A percentile compares a stretch with the other conserved stretches of the same genome.
Conservation (phyloP, 2,329 filamentous ascomycete genomes). For the Alternaria sp. region DNA sequence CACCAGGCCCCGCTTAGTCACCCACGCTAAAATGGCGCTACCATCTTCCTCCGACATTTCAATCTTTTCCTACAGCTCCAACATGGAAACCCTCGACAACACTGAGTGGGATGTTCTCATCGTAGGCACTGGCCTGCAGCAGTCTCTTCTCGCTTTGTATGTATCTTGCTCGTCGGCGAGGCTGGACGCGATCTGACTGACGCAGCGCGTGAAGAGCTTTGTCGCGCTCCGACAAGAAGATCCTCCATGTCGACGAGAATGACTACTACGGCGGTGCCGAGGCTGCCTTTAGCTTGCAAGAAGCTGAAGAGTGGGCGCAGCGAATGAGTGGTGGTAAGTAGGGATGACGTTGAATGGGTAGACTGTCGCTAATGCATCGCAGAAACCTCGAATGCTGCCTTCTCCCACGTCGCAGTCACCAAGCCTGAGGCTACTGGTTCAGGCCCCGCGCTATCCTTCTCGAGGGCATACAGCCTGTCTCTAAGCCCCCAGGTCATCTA, state of each 20-base stretch:
- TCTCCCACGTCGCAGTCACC: conserved; percentile 43
- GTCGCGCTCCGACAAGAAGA: conserved; percentile 88
- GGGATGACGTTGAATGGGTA: neutral
- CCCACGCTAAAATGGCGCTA: conserved; percentile 23
- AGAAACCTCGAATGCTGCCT: conserved; percentile 29
- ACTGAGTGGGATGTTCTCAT: conserved; percentile 61
- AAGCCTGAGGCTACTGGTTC: conserved; percentile 30
- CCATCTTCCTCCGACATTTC: conserved; percentile 26
- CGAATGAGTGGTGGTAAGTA: conserved; percentile 46
- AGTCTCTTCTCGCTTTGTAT: conserved; percentile 62
- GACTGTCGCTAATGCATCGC: conserved; percentile 10
- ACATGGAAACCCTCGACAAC: conserved; percentile 58
- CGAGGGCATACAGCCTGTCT: conserved; percentile 81
- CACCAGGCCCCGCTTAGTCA: conserved; percentile 40
- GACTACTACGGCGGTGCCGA: conserved; percentile 87
- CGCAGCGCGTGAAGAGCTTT: conserved; percentile 76
- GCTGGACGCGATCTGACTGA: conserved; percentile 70
- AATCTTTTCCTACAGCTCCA: conserved; percentile 26
- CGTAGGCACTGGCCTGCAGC: conserved; percentile 59
- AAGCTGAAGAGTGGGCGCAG: conserved; percentile 76
- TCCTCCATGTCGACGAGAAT: conserved; percentile 88
- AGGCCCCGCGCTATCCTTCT: conserved; percentile 59
- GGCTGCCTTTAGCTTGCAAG: conserved; percentile 82
- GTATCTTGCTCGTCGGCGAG: conserved; percentile 29
- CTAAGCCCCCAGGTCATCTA: conserved; percentile 88